phyloP scores from a whole-genome alignment of 345 rosid genomes.

The Populus alba region DNA sequence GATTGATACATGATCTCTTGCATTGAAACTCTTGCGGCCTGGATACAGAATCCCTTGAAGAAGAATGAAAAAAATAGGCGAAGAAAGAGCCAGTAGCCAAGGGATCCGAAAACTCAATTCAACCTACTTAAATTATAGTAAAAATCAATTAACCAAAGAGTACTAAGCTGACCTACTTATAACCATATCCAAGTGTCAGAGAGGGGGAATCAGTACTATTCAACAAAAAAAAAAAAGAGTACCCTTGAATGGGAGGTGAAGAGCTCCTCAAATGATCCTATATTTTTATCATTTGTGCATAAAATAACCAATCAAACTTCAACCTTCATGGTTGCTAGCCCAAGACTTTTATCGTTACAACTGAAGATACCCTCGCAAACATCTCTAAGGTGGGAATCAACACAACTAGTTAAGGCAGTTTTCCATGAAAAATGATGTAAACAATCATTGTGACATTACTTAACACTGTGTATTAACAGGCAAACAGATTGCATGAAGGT shows the following conservation, averaged over 20 bases:
- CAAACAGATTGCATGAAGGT: neutral
- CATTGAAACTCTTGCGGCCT: neutral
- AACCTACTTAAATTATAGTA: neutral
- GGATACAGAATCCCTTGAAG: neutral
- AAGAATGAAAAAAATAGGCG: neutral
- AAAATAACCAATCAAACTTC: neutral
- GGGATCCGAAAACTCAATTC: neutral
- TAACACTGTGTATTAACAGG: neutral
- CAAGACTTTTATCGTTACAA: neutral
- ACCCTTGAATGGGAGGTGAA: neutral
- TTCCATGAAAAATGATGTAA: neutral
- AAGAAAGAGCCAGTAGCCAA: neutral
- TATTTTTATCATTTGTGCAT: neutral
- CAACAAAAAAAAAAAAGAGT: neutral
- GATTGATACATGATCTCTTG: neutral
- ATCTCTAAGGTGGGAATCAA: neutral
- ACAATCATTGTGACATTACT: neutral
- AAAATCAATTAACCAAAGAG: neutral
- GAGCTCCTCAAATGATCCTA: neutral
- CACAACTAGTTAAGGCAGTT: neutral
- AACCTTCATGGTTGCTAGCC: neutral
- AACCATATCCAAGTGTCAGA: neutral
- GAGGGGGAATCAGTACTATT: neutral
- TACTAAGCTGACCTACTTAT: neutral
- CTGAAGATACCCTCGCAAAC: neutral